Base-by-base conservation (phyloP, 768 basidiomycete species). In the Boletus huronensis region DNA sequence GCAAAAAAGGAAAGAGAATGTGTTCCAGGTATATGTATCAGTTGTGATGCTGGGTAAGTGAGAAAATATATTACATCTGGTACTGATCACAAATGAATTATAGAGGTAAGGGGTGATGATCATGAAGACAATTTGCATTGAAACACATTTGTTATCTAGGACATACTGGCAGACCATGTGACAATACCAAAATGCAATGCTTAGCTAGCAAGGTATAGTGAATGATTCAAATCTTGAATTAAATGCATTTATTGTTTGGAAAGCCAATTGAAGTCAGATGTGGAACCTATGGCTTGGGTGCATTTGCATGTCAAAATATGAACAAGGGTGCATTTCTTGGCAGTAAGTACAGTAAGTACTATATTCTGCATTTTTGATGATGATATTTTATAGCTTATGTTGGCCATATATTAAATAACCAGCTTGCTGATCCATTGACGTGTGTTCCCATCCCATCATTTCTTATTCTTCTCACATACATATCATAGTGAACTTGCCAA, bases 1-100 rank as follows among this genome's bases (percentile, higher is more conserved):
- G 48, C 32, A 1, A 47, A 35, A 6, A 25, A 61, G 0, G 39
- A 26, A 0, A 70, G 78, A 45, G 82, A 84, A 62, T 85, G 83
- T 56, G 74, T 79, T 54, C 82, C 82, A 17, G 80, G 80, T 10
- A 50, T 78, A 5, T 85, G 83, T 61, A 31, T 58, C 0, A 60
- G 43, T 1, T 83, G 81, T 57, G 67, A 76, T 64, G 74, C 78
- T 52, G 68, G 74, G 77, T 77, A 49, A 59, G 69, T 64, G 7
- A 35, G 1, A 32, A 14, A 23, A 38, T 19, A 5, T 3, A 7
- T 10, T 36, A 3, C 1, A 28, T 3, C 7, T 34, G 0, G 21
- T 48, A 16, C 32, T 49, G 1, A 54, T 19, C 46, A 23, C 36
- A 7, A 2, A 13, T 50, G n/a, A 3, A 35, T 50, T 38, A 1